Percentiles rank a stretch among this genome's conserved stretches.
Conservation (phyloP, 2,329 filamentous ascomycete genomes). For the Plectosphaerella plurivora region DNA sequence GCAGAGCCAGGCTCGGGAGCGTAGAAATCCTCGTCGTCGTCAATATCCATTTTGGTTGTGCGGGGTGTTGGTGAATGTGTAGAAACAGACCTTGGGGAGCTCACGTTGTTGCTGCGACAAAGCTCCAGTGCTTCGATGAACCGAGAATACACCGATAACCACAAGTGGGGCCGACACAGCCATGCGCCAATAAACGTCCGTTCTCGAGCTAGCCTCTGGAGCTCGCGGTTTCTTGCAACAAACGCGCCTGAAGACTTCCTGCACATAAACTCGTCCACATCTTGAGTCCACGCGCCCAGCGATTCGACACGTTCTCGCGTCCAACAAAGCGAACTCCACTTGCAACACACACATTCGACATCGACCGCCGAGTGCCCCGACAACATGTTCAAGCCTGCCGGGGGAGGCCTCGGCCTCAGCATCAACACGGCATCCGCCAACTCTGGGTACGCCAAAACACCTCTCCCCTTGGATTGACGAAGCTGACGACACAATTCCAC, state of each 20-base stretch:
- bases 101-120: neutral
- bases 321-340: too few relatives aligned
- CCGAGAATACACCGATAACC: neutral
- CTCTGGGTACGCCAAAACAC: constrained; percentile 38
- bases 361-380: neutral
- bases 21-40: constrained; percentile 66
- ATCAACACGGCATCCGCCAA: constrained; percentile 62
- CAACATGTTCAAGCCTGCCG: constrained; percentile 21
- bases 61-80: neutral
- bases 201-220: neutral
- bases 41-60: constrained; percentile 53
- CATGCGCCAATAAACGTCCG: neutral
- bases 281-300: too few relatives aligned
- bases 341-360: too few relatives aligned
- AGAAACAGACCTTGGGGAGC: neutral
- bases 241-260: neutral
- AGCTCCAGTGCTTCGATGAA: neutral
- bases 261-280: neutral
- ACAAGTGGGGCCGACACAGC: too few relatives aligned
- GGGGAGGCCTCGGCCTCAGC: constrained; percentile 42
- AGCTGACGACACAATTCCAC: neutral
- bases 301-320: too few relatives aligned
- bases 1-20: constrained; percentile 42
- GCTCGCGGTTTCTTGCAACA: neutral
- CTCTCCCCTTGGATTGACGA: too few relatives aligned